Conservation (phyloP, 208 protist species). For the Trypanosoma brucei region DNA sequence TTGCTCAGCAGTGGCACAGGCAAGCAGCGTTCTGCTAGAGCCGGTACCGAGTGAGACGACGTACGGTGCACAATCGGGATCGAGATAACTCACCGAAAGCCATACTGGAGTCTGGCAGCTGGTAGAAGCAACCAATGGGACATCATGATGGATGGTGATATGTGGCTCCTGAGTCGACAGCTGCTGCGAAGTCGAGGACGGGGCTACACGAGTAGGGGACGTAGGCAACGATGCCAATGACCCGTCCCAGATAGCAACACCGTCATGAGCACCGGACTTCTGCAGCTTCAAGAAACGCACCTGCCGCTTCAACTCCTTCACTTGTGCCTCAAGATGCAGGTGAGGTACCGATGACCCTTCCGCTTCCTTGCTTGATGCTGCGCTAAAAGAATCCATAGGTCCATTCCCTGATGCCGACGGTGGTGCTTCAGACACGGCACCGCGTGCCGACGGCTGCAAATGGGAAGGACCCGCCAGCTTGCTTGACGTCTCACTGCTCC, state of each 20-base stretch:
- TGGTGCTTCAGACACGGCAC: no score
- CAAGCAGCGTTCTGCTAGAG: slow-evolving; percentile 17
- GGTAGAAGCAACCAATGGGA: slow-evolving; percentile 24
- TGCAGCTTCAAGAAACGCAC: slow-evolving; percentile 14
- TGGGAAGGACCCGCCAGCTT: no score
- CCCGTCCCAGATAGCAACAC: background rate
- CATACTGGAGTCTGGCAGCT: slow-evolving; percentile 18
- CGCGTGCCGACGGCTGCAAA: no score
- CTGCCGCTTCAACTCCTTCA: slow-evolving; percentile 18
- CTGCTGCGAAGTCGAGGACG: slow-evolving; percentile 3
- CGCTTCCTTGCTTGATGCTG: background rate
- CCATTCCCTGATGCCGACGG: no score
- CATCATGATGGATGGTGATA: slow-evolving; percentile 13
- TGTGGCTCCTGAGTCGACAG: slow-evolving; percentile 16
- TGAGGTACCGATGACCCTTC: slow-evolving; percentile 5
- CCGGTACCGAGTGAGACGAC: slow-evolving; percentile 20
- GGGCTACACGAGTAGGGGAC: slow-evolving; percentile 5
- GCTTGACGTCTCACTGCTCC: background rate
- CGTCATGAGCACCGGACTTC: background rate
- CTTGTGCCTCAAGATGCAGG: slow-evolving; percentile 21
- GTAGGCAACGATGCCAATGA: background rate
- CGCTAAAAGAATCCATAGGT: no score
- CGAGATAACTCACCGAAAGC: slow-evolving; percentile 27
- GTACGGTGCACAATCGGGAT: slow-evolving; percentile 34
- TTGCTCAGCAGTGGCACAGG: slow-evolving; percentile 29